A percentile compares a stretch with the other conserved stretches of the same genome.
Evolutionary conservation across 164 flowering plant genomes (phyloP).

Genomic region (Magnolia kwangsiensis): DNA sequence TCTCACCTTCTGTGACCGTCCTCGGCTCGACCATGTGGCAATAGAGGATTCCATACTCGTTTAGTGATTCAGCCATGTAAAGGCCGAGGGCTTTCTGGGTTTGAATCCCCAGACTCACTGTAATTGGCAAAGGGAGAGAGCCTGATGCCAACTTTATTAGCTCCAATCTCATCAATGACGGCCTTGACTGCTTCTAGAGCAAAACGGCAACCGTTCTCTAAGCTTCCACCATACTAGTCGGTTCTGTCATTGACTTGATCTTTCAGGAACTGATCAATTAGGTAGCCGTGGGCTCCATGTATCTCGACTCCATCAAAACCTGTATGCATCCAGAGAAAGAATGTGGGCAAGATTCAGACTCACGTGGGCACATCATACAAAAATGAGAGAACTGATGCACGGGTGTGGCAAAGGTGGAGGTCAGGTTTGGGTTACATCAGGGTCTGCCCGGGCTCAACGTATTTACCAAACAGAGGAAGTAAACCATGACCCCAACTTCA

Average conservation of each 20-base stretch:
- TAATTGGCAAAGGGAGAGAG: constrained; percentile 12
- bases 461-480: too few relatives aligned
- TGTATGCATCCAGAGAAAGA: constrained; percentile 1
- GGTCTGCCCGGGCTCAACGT: too few relatives aligned
- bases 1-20: constrained; percentile 28
- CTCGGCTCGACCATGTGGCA: constrained; percentile 57
- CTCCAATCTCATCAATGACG: constrained; percentile 5
- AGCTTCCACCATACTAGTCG: constrained; percentile 1
- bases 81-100: constrained; percentile 48
- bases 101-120: constrained; percentile 43
- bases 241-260: constrained; percentile 21
- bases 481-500: too few relatives aligned
- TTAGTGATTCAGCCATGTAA: constrained; percentile 45
- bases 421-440: too few relatives aligned
- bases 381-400: background rate
- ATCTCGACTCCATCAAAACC: constrained; percentile 65
- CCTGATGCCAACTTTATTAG: constrained; percentile 11
- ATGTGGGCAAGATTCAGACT: too few relatives aligned
- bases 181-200: constrained; percentile 5
- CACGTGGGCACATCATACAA: too few relatives aligned
- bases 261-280: constrained; percentile 39
- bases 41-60: constrained; percentile 38
- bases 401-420: background rate
- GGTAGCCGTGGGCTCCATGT: constrained; percentile 38
- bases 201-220: constrained; percentile 12